Base-by-base conservation (phyloP, 2,329 filamentous ascomycete genomes). In the Aureobasidium sp. region DNA sequence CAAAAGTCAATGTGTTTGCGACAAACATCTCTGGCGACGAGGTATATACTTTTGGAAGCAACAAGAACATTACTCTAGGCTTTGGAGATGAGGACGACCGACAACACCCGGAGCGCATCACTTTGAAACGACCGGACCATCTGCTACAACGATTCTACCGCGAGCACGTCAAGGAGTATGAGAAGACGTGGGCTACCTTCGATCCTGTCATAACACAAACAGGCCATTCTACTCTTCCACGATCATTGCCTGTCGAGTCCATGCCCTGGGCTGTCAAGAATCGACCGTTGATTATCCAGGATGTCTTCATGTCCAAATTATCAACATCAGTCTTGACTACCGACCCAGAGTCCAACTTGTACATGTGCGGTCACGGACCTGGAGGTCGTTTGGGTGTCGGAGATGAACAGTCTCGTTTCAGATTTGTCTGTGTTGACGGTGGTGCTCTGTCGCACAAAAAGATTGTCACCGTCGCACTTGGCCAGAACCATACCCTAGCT, bases 81-180 rank as follows among this genome's bases (percentile, higher is more conserved):
- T 91, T 98, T 67, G 95, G 95, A n/a, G 95, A 99, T 75, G 92
- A 97, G 73, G 94, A 98, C 76, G 95, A 99, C 75, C 90, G 96
- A 4, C 95, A 98, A 69, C 97, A 92, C 73, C 96, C 96, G 0
- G 96, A 98, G 76, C 91, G 94, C 13, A 89, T 98, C 15, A 82
- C 85, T 38, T 79, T 98, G 40, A 88, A 89, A 64, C 89, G 95
- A 20, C 94, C 96, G 0, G 90, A 93, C 29, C 89, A 93, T 74
- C 84, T 98, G 1, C 78, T 97, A 18, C 87, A 88, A 58, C 85
- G 89, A 54, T 93, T 97, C 70, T 89, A 94, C 73, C 83, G 87
- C 42, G 91, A 95, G 70, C 87, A 92, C 71, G 80, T 91, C 8
- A 83, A 86, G 36, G 58, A 65, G 1, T 72, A 77, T 53, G 73